phyloP scores from a whole-genome alignment of 805 yeast genomes.

The Saccharomycopsis selenospora region DNA sequence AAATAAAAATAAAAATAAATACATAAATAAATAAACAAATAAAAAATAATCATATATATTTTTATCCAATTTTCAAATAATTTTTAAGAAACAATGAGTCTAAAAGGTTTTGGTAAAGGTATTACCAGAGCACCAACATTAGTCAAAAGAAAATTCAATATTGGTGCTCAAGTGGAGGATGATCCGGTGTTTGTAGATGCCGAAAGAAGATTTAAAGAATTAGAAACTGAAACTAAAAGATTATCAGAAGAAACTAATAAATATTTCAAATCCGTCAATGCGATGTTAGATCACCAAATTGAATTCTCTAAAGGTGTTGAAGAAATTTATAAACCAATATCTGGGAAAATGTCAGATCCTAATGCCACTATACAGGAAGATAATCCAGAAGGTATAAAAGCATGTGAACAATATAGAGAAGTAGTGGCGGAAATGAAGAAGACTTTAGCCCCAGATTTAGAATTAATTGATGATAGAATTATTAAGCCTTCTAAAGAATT shows the following conservation, averaged over 20 bases:
- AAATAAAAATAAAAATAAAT: not conserved
- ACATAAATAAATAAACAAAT: not conserved
- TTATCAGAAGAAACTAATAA: constrained; percentile 84
- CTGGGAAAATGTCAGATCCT: constrained; percentile 89
- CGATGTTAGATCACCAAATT: constrained; percentile 87
- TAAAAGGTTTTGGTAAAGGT: constrained; percentile 80
- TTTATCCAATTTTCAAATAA: too few species aligned
- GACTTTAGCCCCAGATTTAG: constrained; percentile 85
- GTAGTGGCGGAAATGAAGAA: constrained; percentile 82
- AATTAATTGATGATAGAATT: constrained; percentile 81
- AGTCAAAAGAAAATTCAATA: constrained; percentile 83
- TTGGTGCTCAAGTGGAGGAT: constrained; percentile 58
- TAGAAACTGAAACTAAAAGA: constrained; percentile 84
- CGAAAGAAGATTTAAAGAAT: constrained; percentile 89
- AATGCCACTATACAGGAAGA: constrained; percentile 82
- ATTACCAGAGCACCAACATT: constrained; percentile 85
- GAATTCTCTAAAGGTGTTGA: constrained; percentile 95
- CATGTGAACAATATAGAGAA: constrained; percentile 84
- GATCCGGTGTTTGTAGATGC: constrained; percentile 94
- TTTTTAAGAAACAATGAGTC: constrained; percentile 65
- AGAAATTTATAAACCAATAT: constrained; percentile 91
- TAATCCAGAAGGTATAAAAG: constrained; percentile 93
- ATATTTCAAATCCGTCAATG: constrained; percentile 86
- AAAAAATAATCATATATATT: constrained; percentile 10
- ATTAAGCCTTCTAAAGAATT: constrained; percentile 89